Percentiles rank a stretch among this genome's conserved stretches.
phyloP scores from a whole-genome alignment of 345 rosid genomes.

The Syzygium jambos region DNA sequence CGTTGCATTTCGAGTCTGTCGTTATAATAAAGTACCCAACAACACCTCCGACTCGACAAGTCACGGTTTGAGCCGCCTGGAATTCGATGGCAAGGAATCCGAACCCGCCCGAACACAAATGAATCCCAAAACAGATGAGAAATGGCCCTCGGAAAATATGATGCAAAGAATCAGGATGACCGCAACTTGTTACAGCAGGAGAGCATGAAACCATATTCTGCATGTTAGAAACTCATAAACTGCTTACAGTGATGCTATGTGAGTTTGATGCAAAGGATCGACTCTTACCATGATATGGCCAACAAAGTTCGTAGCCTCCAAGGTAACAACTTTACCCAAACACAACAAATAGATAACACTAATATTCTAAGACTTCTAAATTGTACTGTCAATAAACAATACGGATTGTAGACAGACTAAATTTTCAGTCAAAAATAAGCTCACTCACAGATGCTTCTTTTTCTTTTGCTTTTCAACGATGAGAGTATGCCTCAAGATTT shows the following conservation, averaged over 20 bases:
- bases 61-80: not conserved
- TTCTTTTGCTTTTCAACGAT: not conserved
- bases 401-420: not conserved
- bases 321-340: not conserved
- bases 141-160: not conserved
- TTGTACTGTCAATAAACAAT: not conserved
- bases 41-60: not conserved
- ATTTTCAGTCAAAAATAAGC: not conserved
- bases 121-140: not conserved
- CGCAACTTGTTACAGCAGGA: not conserved
- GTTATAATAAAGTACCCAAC: not conserved
- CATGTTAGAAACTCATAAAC: not conserved
- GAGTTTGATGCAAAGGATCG: not conserved
- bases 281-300: not conserved
- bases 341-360: not conserved
- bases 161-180: not conserved
- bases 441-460: not conserved
- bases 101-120: not conserved
- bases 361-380: not conserved
- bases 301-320: not conserved
- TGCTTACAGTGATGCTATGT: not conserved
- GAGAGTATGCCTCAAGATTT: not conserved
- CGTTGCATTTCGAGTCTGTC: not conserved
- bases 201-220: not conserved
- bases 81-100: not conserved